Base-by-base conservation (phyloP, 352 stramenopile genomes). In the Elongisporangium prolatum region DNA sequence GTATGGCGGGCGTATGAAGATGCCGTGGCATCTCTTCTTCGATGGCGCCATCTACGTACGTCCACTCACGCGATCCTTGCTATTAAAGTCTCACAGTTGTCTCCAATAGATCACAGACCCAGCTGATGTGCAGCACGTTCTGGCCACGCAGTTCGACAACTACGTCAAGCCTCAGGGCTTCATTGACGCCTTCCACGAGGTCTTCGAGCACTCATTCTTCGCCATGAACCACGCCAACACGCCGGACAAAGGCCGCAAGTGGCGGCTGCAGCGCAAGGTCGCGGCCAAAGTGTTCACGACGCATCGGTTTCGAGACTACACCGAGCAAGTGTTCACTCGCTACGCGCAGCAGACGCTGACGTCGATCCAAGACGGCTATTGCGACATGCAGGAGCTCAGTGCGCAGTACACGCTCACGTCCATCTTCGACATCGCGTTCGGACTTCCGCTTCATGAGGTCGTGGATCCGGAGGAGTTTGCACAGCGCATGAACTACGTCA, bases 261-360 rank as follows among this genome's bases (percentile, higher is more conserved):
- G 87, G 87, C 59, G 69, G 2, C 54, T 88, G 8, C 87, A 96
- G 57, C 78, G 87, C 54, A 95, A 95, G 54, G 78, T 81, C 21
- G 86, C 88, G 49, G 91, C 84, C 21, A 91, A 93, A 55, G 92
- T 98, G 21, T 96, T 96, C 22, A 94, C 83, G 25, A 80, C 72
- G 1, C 65, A 55, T 21, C 87, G 86, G 48, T 86, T 89, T 16
- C 69, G 71, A 20, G 62, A 65, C 1, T 83, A 76, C 48, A 67
- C 63, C 2, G 76, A 84, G 56, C 56, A 79, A 61, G 57, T 84
- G 2, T 84, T 89, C 52, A 57, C 63, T 21, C 74, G 69, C 20
- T 74, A 87, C 60, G 74, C 73, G 1, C 21, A 61, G 10, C 50
- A 66, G 9, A 69, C 59, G 21, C 50, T 78, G 21, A 6, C 18